phyloP scores from a whole-genome alignment of 371 early-diverging fungal species.

The Haplosporangium sp. region DNA sequence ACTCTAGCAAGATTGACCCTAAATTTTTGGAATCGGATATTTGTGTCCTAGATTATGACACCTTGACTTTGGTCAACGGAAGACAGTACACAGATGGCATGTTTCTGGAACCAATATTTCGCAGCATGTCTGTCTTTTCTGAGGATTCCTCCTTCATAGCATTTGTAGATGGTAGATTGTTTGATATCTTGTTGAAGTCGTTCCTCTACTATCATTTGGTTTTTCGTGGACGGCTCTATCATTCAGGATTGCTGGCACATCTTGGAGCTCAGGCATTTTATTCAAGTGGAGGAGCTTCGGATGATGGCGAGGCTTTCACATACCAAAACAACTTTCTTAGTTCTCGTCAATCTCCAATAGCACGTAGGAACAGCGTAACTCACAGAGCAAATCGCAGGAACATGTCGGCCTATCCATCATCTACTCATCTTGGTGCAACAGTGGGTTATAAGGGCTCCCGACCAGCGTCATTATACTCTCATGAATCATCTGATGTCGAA shows the following conservation, averaged over 20 bases:
- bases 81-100: slow-evolving; percentile 46
- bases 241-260: slow-evolving; percentile 15
- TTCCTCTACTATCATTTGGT: slow-evolving; percentile 51
- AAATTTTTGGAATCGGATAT: slow-evolving; percentile 32
- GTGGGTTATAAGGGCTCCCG: slow-evolving; percentile 4
- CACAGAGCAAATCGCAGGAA: slow-evolving; percentile 11
- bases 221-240: slow-evolving; percentile 38
- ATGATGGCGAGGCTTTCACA: slow-evolving; percentile 53
- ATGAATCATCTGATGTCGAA: slow-evolving; percentile 45
- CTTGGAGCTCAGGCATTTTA: slow-evolving; percentile 32
- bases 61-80: slow-evolving; percentile 41
- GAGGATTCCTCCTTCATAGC: slow-evolving; percentile 47
- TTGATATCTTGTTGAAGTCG: slow-evolving; percentile 41
- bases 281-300: slow-evolving; percentile 39
- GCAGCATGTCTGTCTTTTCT: slow-evolving; percentile 33
- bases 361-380: slow-evolving; percentile 11
- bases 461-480: slow-evolving; percentile 30
- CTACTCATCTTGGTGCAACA: slow-evolving; percentile 19
- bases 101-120: slow-evolving; percentile 41
- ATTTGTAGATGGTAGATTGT: slow-evolving; percentile 41
- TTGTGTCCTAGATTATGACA: slow-evolving; percentile 41
- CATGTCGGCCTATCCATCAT: slow-evolving; percentile 18
- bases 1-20: slow-evolving; percentile 44
- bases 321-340: slow-evolving; percentile 43
- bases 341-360: slow-evolving; percentile 14